Conservation (phyloP, 2,329 filamentous ascomycete genomes). For the Rosellinia necatrix region DNA sequence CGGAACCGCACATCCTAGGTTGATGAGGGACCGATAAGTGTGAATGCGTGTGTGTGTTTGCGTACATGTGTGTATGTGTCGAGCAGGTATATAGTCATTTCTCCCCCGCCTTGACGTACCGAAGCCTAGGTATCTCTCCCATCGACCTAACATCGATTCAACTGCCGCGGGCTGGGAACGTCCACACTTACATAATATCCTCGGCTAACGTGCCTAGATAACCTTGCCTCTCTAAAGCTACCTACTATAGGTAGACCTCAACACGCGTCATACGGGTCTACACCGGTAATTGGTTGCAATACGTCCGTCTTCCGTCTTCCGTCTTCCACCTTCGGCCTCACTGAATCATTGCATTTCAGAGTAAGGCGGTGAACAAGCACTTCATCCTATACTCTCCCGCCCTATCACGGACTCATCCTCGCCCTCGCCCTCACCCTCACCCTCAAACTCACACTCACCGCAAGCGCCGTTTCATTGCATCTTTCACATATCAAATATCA, state of each 20-base stretch:
- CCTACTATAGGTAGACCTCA: slow-evolving; percentile 19
- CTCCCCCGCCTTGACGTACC: slow-evolving; percentile 15
- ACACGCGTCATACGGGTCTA: slow-evolving; percentile 20
- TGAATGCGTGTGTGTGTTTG: too few species aligned
- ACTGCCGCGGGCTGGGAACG: slow-evolving; percentile 1
- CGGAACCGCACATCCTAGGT: slow-evolving; percentile 6
- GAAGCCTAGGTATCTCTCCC: not conserved
- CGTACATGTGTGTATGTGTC: too few species aligned
- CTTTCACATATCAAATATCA: not conserved
- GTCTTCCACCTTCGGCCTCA: slow-evolving; percentile 1
- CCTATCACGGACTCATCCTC: too few species aligned
- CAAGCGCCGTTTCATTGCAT: not conserved
- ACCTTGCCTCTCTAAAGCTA: too few species aligned
- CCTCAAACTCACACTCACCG: slow-evolving; percentile 5
- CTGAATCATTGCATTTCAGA: not conserved
- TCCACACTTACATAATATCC: slow-evolving; percentile 24
- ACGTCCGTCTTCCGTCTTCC: not conserved
- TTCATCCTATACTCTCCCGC: not conserved
- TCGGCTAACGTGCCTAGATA: slow-evolving; percentile 25
- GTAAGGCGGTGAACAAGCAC: not conserved
- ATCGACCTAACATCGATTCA: slow-evolving; percentile 1
- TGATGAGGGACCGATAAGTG: not conserved
- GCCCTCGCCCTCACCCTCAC: not conserved
- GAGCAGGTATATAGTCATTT: slow-evolving; percentile 26
- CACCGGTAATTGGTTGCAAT: not conserved